phyloP scores from a whole-genome alignment of 768 basidiomycete species.

The Crucibulum laeve region DNA sequence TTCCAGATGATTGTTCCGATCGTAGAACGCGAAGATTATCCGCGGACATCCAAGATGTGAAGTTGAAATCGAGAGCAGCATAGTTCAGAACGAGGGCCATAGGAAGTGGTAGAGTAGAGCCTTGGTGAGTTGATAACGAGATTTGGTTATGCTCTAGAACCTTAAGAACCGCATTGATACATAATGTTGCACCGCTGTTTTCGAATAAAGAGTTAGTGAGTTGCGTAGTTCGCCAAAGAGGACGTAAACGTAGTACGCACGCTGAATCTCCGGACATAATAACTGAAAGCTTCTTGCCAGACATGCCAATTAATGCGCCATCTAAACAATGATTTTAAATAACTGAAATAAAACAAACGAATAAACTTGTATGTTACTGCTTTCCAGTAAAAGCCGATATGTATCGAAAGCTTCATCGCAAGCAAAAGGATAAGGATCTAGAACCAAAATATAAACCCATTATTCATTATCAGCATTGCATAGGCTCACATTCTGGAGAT shows the following conservation, averaged over 20 bases:
- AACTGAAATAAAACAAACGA: neutral
- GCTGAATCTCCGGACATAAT: constrained; percentile 95
- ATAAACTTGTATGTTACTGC: constrained; percentile 31
- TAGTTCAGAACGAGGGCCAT: constrained; percentile 85
- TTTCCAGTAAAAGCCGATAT: constrained; percentile 77
- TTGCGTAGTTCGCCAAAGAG: constrained; percentile 10
- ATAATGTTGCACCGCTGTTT: constrained; percentile 81
- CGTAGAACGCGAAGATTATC: constrained; percentile 79
- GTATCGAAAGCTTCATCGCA: constrained; percentile 93
- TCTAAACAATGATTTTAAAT: constrained; percentile 23
- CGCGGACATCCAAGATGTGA: constrained; percentile 94
- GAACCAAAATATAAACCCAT: neutral
- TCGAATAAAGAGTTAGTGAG: constrained; percentile 9
- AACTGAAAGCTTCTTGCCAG: constrained; percentile 71
- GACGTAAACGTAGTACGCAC: constrained; percentile 41
- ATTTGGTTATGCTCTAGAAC: constrained; percentile 60
- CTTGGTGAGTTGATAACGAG: constrained; percentile 24
- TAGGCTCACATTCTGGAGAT: constrained; percentile 78
- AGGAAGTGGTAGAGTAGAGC: constrained; percentile 58
- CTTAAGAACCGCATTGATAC: constrained; percentile 79
- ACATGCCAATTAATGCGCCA: constrained; percentile 83
- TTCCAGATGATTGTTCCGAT: constrained; percentile 82
- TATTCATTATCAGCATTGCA: neutral
- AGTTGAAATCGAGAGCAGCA: constrained; percentile 94
- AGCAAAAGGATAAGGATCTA: constrained; percentile 96